Evolutionary conservation across 2,329 filamentous ascomycete genomes (phyloP).

Genomic region (Diplodia seriata): DNA sequence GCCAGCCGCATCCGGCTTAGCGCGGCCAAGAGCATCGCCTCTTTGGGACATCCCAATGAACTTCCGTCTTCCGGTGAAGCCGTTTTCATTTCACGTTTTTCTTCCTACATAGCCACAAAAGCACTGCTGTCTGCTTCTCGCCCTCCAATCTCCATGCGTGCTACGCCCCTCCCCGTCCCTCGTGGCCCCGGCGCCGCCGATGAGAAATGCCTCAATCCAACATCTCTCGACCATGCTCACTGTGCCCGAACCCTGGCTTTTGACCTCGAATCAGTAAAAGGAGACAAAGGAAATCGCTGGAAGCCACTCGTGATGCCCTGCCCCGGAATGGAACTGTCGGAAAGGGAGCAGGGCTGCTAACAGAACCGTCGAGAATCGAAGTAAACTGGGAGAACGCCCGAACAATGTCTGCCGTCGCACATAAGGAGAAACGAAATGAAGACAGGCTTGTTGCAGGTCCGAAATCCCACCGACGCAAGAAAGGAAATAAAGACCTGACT

Average conservation of each 20-base stretch:
- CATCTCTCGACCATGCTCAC: neutral
- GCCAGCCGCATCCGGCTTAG: conserved; percentile 9
- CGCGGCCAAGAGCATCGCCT: conserved; percentile 26
- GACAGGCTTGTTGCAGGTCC: conserved; percentile 11
- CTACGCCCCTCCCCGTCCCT: neutral
- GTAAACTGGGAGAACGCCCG: conserved; percentile 20
- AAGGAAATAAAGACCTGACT: conserved; percentile 21
- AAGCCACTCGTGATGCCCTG: conserved; percentile 28
- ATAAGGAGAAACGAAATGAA: conserved; percentile 30
- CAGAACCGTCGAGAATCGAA: conserved; percentile 17
- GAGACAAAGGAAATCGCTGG: conserved; percentile 24
- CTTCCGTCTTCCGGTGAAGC: conserved; percentile 24
- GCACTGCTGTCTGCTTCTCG: neutral
- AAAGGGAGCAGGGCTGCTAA: conserved; percentile 22
- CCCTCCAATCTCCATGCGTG: conserved; percentile 11
- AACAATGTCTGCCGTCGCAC: conserved; percentile 29
- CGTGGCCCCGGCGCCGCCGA: neutral
- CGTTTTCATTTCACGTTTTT: conserved; percentile 31
- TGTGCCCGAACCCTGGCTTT: neutral
- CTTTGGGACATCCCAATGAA: conserved; percentile 16
- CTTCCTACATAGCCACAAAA: conserved; percentile 26
- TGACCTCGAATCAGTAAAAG: conserved; percentile 1
- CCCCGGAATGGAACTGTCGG: conserved; percentile 3
- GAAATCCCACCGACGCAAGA: conserved; percentile 16
- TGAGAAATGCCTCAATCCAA: neutral